Evolutionary conservation across 768 basidiomycete species (phyloP).

Genomic region (Pisolithus albus): DNA sequence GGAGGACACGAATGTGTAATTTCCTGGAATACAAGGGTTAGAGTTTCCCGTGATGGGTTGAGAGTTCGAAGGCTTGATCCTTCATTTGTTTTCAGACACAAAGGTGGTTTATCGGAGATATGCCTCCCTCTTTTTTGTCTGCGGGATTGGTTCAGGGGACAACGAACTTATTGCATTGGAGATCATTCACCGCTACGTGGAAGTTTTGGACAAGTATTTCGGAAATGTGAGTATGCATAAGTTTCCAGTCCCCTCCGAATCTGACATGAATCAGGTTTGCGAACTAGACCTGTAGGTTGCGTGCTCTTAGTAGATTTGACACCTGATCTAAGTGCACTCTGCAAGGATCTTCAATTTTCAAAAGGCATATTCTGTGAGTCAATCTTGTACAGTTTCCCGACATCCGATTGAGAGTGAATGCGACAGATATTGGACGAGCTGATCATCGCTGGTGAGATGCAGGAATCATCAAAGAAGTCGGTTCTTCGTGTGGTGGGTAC

Average conservation of each 20-base stretch:
- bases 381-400: neutral
- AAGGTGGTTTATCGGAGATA: conserved; percentile 95
- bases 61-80: neutral
- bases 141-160: conserved; percentile 73
- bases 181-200: conserved; percentile 90
- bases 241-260: neutral
- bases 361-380: conserved; percentile 78
- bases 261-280: conserved; percentile 49
- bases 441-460: conserved; percentile 88
- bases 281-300: conserved; percentile 80
- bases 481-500: conserved; percentile 52
- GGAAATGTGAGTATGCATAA: conserved; percentile 31
- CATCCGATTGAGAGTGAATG: conserved; percentile 12
- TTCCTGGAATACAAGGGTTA: conserved; percentile 93
- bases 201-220: conserved; percentile 67
- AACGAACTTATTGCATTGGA: conserved; percentile 92
- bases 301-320: neutral
- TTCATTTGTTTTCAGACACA: conserved; percentile 39
- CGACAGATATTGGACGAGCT: conserved; percentile 83
- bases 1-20: conserved; percentile 90
- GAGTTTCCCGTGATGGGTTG: neutral
- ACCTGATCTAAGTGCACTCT: neutral
- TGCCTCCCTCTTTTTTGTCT: conserved; percentile 92
- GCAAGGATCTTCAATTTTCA: conserved; percentile 94
- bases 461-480: conserved; percentile 80